Evolutionary conservation across 306 rosid genomes (phyloP).

Genomic region (Cyclanthera cordifolia): DNA sequence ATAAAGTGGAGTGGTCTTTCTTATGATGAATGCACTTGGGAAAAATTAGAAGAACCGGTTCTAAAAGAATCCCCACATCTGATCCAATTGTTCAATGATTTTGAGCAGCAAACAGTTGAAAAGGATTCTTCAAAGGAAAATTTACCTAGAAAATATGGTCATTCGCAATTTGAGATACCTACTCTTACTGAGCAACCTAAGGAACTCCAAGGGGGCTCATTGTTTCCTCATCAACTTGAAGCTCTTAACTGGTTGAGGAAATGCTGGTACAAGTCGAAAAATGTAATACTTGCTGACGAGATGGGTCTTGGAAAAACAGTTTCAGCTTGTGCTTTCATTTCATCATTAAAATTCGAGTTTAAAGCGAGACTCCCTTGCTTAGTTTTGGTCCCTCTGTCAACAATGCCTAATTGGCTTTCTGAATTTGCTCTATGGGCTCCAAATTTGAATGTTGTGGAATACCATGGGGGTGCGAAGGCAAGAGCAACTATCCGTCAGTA

Average conservation of each 20-base stretch:
- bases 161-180: constrained; percentile 44
- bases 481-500: constrained; percentile 81
- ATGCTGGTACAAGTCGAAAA: constrained; percentile 88
- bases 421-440: constrained; percentile 95
- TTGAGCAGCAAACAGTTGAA: constrained; percentile 54
- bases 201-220: constrained; percentile 86
- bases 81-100: constrained; percentile 43
- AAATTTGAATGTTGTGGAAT: constrained; percentile 84
- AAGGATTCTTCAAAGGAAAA: constrained; percentile 47
- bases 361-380: constrained; percentile 88
- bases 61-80: constrained; percentile 48
- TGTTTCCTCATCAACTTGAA: constrained; percentile 99
- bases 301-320: constrained; percentile 99
- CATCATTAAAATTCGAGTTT: constrained; percentile 76
- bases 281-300: constrained; percentile 98
- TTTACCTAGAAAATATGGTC: constrained; percentile 36
- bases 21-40: constrained; percentile 97
- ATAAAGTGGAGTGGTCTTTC: constrained; percentile 88
- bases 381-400: constrained; percentile 94
- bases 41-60: constrained; percentile 70
- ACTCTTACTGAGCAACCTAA: constrained; percentile 78
- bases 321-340: constrained; percentile 85
- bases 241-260: constrained; percentile 97
- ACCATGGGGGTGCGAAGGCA: constrained; percentile 98
- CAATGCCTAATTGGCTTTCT: constrained; percentile 99